Conservation (phyloP, 805 yeast genomes). For the Zygotorulaspora sp. region DNA sequence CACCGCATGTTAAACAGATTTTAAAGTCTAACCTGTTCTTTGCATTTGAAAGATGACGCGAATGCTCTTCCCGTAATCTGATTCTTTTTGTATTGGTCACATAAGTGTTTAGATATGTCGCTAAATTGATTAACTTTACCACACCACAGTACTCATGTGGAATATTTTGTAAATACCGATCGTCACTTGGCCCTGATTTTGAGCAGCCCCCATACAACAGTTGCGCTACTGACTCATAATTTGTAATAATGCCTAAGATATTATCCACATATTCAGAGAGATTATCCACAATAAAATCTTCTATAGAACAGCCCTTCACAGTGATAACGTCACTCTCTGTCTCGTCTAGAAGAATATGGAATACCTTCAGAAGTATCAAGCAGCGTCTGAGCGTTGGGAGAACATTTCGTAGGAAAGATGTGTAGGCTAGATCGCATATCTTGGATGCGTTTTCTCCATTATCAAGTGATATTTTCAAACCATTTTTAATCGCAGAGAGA, state of each 20-base stretch:
- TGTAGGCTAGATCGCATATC: conserved; percentile 22
- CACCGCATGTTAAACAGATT: conserved; percentile 46
- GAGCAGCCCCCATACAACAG: conserved; percentile 11
- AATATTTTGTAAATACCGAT: conserved; percentile 16
- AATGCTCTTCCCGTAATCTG: conserved; percentile 31
- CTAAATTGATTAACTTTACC: conserved; percentile 49
- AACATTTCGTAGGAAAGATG: conserved; percentile 21
- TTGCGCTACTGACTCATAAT: conserved; percentile 12
- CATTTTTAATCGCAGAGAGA: conserved; percentile 9
- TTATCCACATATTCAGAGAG: conserved; percentile 14
- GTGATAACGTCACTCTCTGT: conserved; percentile 24
- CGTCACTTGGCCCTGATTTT: conserved; percentile 8
- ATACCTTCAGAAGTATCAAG: conserved; percentile 31
- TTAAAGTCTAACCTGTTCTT: conserved; percentile 40
- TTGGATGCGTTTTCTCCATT: conserved; percentile 11
- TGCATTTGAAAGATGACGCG: conserved; percentile 24
- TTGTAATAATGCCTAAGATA: conserved; percentile 17
- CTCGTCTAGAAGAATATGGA: conserved; percentile 30
- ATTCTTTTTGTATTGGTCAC: conserved; percentile 32
- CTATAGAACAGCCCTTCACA: conserved; percentile 24
- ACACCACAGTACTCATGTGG: conserved; percentile 50
- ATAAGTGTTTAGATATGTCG: conserved; percentile 42
- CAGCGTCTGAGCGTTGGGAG: conserved; percentile 32
- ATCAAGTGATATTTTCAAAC: conserved; percentile 11
- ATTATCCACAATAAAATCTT: conserved; percentile 8